Base-by-base conservation (phyloP, 306 rosid genomes). In the Calophaca sinica region DNA sequence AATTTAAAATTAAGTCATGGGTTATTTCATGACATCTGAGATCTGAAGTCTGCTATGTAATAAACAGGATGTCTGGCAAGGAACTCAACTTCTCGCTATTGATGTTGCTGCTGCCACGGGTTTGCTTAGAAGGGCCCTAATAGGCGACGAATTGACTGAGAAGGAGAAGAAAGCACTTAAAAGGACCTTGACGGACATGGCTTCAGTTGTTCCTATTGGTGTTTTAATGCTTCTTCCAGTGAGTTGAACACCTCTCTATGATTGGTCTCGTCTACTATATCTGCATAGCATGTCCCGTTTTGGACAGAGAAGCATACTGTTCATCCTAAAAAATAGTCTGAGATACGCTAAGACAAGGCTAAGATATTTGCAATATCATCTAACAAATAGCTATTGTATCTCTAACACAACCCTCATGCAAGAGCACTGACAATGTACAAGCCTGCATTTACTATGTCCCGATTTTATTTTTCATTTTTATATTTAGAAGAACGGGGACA, bases 41-140 rank as follows among this genome's bases (percentile, higher is more conserved):
- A 62, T 45, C 49, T 74, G 64, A 71, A 61, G 29, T 38, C 45
- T 78, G 52, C 61, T 75, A 12, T 45, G 53, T 14, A 36, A 70
- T 84, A 61, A 73, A 79, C 89, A 94, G 99, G 97, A 92, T 89
- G 96, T 94, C 55, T 92, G 89, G 97, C 99, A 94, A 86, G 99
- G 99, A 80, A 94, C 99, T 55, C 99, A 92, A 68, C 94, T 94
- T 71, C 84, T 94, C 14, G 99, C 96, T 70, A 84, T 92, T 68
- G 99, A 94, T 12, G 89, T 87, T 78, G 91, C 83, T 76, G 92
- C 89, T 80, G 92, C 97, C 54, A 82, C 55, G 70, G 96, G 83
- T 11, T 90, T 92, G 80, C 67, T 94, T 76, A 87, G 92, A 84
- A 90, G 99, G 84, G 52, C 83, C 75, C 45, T 94, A 75, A 75